phyloP scores from a whole-genome alignment of 2,329 filamentous ascomycete species.

The Arachnomyces sp. region DNA sequence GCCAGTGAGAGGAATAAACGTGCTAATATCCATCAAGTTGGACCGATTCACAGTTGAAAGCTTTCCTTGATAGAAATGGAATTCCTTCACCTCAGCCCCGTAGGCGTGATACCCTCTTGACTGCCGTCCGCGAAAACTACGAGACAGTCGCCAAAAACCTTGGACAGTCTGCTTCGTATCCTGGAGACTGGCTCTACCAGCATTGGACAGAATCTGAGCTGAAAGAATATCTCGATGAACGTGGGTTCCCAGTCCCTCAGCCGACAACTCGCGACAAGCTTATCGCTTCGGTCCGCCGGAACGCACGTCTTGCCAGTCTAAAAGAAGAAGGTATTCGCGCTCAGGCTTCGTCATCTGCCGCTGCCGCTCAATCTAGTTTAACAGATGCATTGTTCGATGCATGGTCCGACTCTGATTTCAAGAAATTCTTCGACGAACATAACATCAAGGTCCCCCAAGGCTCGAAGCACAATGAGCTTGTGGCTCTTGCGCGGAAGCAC shows the following conservation, averaged over 20 bases:
- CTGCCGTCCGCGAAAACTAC: conserved; percentile 72
- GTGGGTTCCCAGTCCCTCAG: conserved; percentile 80
- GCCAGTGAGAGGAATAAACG: conserved; percentile 10
- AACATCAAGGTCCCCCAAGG: conserved; percentile 84
- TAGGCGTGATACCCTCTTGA: conserved; percentile 72
- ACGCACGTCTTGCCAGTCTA: conserved; percentile 71
- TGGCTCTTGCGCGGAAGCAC: conserved; percentile 84
- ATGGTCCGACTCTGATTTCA: conserved; percentile 85
- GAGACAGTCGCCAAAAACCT: conserved; percentile 66
- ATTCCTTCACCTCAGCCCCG: conserved; percentile 85
- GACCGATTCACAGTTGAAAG: conserved; percentile 87
- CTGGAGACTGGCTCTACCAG: conserved; percentile 89
- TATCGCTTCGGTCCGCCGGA: conserved; percentile 81
- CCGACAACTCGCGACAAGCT: conserved; percentile 77
- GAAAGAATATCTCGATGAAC: conserved; percentile 86
- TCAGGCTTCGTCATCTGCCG: conserved; percentile 57
- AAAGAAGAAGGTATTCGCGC: conserved; percentile 56
- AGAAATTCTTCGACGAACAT: conserved; percentile 90
- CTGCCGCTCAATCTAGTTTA: conserved; percentile 64
- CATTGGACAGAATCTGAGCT: conserved; percentile 89
- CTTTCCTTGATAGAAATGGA: conserved; percentile 80
- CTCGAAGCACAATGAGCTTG: conserved; percentile 79
- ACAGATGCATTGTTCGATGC: conserved; percentile 79
- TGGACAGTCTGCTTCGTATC: conserved; percentile 75
- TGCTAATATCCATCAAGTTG: conserved; percentile 53